Base-by-base conservation (phyloP, 2,329 filamentous ascomycete species). In the Claviceps pazoutovae region DNA sequence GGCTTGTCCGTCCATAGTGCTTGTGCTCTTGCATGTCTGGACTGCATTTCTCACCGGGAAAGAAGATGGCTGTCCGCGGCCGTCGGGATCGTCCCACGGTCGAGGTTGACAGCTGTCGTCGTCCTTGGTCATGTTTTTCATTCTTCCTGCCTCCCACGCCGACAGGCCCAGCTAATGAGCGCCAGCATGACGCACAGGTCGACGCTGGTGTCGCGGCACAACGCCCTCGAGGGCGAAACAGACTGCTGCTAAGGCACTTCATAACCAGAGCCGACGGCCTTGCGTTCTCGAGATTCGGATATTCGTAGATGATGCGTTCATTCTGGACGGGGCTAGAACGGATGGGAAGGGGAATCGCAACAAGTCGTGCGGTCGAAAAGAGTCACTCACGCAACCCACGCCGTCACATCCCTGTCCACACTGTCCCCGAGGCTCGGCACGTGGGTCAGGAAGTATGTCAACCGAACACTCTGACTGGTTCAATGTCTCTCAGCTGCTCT, bases 31-130 rank as follows among this genome's bases (percentile, higher is more conserved):
- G 16, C 4, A 6, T 16, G 19, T 26, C 13, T 21, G 39, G 39
- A 19, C 9, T 19, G n/a, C 9, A 4, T 19, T 19, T 17, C 57
- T 53, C 48, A 79, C 76, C 76, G 55, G 78, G 78, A 56, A 81
- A 81, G 71, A 81, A 80, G 51, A 81, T 73, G 54, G 78, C 78
- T 51, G 78, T 81, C 60, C 71, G 68, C 30, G 73, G 72, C 57
- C 71, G 62, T 46, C 60, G 59, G 21, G 60, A 56, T 54, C 62
- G 57, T 19, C 63, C 62, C 38, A 71, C 72, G 58, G 57, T 46
- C 7, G 45, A 47, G 9, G 21, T 41, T 21, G 54, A 55, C 30
- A 49, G 17, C 34, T 51, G 38, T 52, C 48, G 44, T 39, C 42
- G 38, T 8, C 41, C 43, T 14, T 54, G n/a, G 14, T 14, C 14